phyloP scores from a whole-genome alignment of 257 asterid genomes.

The Solanum tacnaense region DNA sequence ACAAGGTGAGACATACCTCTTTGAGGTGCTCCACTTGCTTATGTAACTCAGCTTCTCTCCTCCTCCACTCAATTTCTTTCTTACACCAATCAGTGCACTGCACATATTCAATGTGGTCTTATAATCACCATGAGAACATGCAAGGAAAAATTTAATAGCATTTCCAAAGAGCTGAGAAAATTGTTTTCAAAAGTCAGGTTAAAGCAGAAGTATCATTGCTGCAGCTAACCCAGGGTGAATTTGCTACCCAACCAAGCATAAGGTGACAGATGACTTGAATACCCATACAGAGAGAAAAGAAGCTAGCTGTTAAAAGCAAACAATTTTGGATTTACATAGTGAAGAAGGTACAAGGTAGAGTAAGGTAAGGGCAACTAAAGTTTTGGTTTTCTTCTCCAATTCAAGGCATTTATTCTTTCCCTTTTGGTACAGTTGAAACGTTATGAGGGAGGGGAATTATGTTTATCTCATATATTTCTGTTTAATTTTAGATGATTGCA shows the following conservation, averaged over 20 bases:
- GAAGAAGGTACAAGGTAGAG: background rate
- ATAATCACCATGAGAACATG: background rate
- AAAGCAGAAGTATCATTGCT: background rate
- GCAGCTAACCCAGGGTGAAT: background rate
- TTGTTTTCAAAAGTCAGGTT: background rate
- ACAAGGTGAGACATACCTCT: slow-evolving; percentile 29
- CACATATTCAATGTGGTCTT: background rate
- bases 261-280: background rate
- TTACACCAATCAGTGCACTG: slow-evolving; percentile 48
- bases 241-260: background rate
- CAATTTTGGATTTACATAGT: background rate
- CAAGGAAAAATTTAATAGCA: background rate
- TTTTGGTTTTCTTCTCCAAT: background rate
- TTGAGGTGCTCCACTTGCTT: slow-evolving; percentile 34
- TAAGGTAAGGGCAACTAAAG: background rate
- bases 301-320: background rate
- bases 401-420: background rate
- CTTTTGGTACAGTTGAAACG: background rate
- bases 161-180: background rate
- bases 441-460: background rate
- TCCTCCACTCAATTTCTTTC: slow-evolving; percentile 64
- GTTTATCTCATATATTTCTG: background rate
- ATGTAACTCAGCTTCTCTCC: slow-evolving; percentile 47
- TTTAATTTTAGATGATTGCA: background rate
- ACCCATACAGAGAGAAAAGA: background rate